Evolutionary conservation across 371 early-diverging fungal genomes (phyloP), one percentile per base, ranked within the genome.

Genomic region (Blakeslea trispora): DNA sequence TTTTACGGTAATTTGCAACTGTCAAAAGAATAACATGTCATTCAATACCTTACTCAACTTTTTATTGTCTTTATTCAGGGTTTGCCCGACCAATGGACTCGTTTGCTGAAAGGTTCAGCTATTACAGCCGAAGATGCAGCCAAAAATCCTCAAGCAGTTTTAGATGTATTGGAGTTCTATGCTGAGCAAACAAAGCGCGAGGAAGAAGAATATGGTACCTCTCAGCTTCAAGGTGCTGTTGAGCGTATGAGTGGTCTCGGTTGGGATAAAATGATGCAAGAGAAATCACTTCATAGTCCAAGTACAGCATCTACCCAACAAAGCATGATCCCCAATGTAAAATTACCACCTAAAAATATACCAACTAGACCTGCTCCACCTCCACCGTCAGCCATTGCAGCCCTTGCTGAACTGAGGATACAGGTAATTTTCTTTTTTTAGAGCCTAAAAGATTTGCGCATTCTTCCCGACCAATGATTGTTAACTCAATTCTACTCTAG

Each of bases 101-200:
- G 83, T 63, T 81, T 98, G 39, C 72, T 98, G 37, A 92, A 94
- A 63, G 83, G 88, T 19, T 95, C 96, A 7, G 90, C 88, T 59
- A 95, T 98, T 53, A 93, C 96, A 11, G 85, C 93, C 66, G 96
- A 98, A 67, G 98, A 98, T 76, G 95, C 94, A 51, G 87, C 90
- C 41, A 93, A 92, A 74, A 93, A 98, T 58, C 98, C 98, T 9
- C 95, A 96, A 66, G 96, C 96, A n/a, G 97, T 98, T 37, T 74
- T 97, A 34, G 96, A 97, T 64, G 97, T 95, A 37, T 83, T 97
- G 45, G 95, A 96, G 64, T 98, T 97, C 63, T 98, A 96, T 72
- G 93, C 97, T 11, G 94, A 92, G 61, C 83, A 84, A 57, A 81
- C 79, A 43, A 79, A 79, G 53, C 54, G 78, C 40, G 79, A 83